Evolutionary conservation across 371 early-diverging fungal genomes (phyloP), one percentile per base, ranked within the genome.

Genomic region (Mortierella sp.): DNA sequence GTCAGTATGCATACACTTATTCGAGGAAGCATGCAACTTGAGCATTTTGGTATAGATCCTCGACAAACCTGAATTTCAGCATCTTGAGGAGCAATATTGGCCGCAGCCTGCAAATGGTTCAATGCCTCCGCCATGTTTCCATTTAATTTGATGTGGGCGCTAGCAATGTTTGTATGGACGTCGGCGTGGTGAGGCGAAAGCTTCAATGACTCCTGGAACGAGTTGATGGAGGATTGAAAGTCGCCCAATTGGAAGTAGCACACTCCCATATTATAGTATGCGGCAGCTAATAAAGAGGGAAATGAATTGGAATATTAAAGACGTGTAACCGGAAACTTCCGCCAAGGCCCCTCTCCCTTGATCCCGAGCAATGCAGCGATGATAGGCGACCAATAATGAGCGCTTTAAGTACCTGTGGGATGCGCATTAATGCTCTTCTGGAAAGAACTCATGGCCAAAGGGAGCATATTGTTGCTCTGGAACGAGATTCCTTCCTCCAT

Each of bases 161-260:
- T 94, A 2, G 95, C 96, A 35, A 95, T 83, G 80, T 95, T 96
- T 72, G 94, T 94, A 69, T 94, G 94, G 22, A 92, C 94, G 83
- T 96, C 96, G 0, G 93, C 88, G 37, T 89, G 88, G 68, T 86
- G 77, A 0, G 94, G 92, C n/a, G 88, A 83, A 39, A 91, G 75
- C 49, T 90, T 88, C 32, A 96, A 72, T 0, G 96, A 93, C 22
- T 88, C 79, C 64, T 92, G 83, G 89, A 94, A 96, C 9, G 90
- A 75, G 16, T 87, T 78, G 54, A 94, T 84, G 8, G 95, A 93
- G 51, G 87, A 79, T 78, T 93, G 86, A 71, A 84, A 86, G 61
- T 88, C 86, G 58, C 92, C 93, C 84, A 93, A 84, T 79, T 90
- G 88, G 64, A 92, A 92, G 61, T 93, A 90, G 77, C 94, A 92